Evolutionary conservation across 2,329 filamentous ascomycete species (phyloP).

Genomic region (Paracorniculantispora psalliotae): DNA sequence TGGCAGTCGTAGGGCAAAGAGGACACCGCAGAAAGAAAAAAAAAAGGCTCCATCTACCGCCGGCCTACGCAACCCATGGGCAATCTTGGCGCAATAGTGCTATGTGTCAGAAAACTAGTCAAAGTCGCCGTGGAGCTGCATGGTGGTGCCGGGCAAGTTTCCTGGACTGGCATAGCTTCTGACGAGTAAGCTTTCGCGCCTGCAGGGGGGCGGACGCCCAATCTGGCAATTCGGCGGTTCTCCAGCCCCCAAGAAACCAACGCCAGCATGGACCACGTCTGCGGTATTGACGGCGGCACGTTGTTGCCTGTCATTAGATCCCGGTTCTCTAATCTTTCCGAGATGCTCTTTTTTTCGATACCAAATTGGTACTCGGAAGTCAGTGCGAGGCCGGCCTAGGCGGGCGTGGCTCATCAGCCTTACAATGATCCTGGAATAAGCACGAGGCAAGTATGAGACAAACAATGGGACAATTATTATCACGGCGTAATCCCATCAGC

Average conservation of each 20-base stretch:
- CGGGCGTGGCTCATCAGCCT: no score
- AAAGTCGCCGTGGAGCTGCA: neutral
- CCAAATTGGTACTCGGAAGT: no score
- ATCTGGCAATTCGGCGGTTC: slow-evolving; percentile 11
- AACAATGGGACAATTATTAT: no score
- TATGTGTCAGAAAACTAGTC: neutral
- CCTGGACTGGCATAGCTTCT: neutral
- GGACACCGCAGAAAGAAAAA: neutral
- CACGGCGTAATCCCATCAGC: neutral
- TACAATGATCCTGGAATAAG: no score
- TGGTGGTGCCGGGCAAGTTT: neutral
- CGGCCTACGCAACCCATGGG: neutral
- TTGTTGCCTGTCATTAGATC: neutral
- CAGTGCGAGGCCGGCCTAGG: no score
- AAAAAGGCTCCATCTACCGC: neutral
- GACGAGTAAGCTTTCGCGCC: neutral
- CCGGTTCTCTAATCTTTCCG: neutral
- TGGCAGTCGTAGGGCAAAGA: neutral
- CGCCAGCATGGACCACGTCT: neutral
- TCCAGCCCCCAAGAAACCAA: neutral
- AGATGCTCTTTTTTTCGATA: no score
- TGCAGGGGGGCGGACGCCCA: neutral
- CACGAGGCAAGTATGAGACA: no score
- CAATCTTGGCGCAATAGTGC: neutral
- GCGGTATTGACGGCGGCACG: neutral